phyloP scores from a whole-genome alignment of 1,284 basidiomycete species.

The Pseudozyma flocculosa region DNA sequence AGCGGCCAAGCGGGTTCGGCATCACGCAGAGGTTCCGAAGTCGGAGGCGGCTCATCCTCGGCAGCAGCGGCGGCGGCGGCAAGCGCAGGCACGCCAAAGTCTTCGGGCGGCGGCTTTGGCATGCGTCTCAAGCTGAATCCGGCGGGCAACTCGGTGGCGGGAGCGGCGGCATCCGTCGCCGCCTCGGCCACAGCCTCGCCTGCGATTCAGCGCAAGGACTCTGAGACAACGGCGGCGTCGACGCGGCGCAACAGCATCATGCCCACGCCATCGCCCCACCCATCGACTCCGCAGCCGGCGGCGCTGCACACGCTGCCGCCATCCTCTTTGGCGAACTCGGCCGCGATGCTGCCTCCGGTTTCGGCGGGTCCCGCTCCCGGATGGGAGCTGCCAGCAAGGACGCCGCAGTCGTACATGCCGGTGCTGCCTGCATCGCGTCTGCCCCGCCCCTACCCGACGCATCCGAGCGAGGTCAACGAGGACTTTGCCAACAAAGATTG shows the following conservation, averaged over 20 bases:
- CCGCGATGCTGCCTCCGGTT: slow-evolving; percentile 1
- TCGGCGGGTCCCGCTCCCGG: slow-evolving; percentile 28
- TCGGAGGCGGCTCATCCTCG: not conserved
- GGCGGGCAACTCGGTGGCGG: slow-evolving; percentile 1
- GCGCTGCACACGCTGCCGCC: not conserved
- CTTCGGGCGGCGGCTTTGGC: slow-evolving; percentile 23
- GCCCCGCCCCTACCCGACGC: slow-evolving; percentile 42
- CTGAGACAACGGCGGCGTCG: slow-evolving; percentile 17
- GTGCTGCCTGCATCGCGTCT: slow-evolving; percentile 22
- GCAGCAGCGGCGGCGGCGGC: not conserved
- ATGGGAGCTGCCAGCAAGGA: slow-evolving; percentile 44
- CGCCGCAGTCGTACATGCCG: slow-evolving; percentile 43
- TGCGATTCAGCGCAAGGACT: slow-evolving; percentile 23
- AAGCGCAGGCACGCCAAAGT: slow-evolving; percentile 4
- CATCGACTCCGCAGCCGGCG: slow-evolving; percentile 20
- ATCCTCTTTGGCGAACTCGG: no score
- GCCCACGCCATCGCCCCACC: slow-evolving; percentile 29
- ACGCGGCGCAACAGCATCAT: slow-evolving; percentile 33
- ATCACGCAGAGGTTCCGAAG: slow-evolving; percentile 16
- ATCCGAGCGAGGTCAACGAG: slow-evolving; percentile 49
- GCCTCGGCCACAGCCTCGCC: slow-evolving; percentile 12
- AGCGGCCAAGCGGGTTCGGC: not conserved
- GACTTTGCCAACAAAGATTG: slow-evolving; percentile 53
- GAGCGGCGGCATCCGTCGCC: slow-evolving; percentile 1
- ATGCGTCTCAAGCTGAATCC: slow-evolving; percentile 43